Evolutionary conservation across 2,329 filamentous ascomycete genomes (phyloP).

Genomic region (Aspergillus floridensis): DNA sequence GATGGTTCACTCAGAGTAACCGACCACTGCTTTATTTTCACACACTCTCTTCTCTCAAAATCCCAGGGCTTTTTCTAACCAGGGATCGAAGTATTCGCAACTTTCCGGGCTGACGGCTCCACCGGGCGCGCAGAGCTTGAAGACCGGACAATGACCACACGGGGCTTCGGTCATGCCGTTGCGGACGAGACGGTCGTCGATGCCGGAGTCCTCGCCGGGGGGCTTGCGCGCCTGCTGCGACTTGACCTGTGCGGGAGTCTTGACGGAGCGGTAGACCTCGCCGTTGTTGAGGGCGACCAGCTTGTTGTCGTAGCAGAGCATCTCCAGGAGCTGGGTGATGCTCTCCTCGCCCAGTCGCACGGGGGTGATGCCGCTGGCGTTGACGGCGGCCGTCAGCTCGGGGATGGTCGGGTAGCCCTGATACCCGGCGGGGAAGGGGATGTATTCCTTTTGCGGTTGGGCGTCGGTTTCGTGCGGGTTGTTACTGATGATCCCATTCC

Average conservation of each 20-base stretch:
- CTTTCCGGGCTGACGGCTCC: constrained; percentile 86
- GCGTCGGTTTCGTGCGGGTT: constrained; percentile 22
- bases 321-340: constrained; percentile 80
- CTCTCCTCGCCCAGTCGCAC: constrained; percentile 69
- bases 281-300: constrained; percentile 61
- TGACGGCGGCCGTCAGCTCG: constrained; percentile 73
- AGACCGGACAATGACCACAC: constrained; percentile 89
- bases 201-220: constrained; percentile 25
- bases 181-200: constrained; percentile 47
- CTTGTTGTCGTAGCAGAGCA: constrained; percentile 83
- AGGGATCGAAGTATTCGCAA: constrained; percentile 87
- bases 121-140: constrained; percentile 85
- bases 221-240: constrained; percentile 34
- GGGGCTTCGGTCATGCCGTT: constrained; percentile 86
- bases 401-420: constrained; percentile 75
- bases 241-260: constrained; percentile 39
- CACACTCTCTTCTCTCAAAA: constrained; percentile 25
- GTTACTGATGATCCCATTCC: constrained; percentile 18
- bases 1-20: no score
- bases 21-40: no score
- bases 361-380: constrained; percentile 66
- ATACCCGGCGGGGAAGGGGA: constrained; percentile 64
- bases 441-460: constrained; percentile 34
- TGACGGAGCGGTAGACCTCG: constrained; percentile 50
- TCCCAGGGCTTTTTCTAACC: constrained; percentile 57